Conservation (phyloP, 805 yeast genomes). For the Candida nemodendra region DNA sequence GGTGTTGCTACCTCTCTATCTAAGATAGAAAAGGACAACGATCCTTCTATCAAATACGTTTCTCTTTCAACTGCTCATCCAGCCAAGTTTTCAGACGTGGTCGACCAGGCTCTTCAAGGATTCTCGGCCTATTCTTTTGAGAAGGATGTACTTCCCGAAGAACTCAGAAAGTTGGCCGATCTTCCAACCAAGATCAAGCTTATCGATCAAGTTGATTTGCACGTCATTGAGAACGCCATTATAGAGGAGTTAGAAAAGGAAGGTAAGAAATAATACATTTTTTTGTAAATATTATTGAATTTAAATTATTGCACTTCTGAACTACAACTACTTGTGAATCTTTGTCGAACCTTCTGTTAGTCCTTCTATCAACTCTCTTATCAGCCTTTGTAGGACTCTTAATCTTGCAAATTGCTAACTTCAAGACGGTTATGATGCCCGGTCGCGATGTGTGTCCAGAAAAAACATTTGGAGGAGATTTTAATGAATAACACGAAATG, state of each 20-base stretch:
- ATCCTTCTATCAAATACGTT: constrained; percentile 47
- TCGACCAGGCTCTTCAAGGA: constrained; percentile 68
- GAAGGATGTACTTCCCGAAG: constrained; percentile 83
- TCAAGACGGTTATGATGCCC: no score
- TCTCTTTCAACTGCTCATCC: constrained; percentile 98
- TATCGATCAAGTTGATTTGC: constrained; percentile 70
- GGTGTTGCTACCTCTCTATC: constrained; percentile 81
- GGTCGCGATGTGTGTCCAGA: no score
- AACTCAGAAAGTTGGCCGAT: constrained; percentile 66
- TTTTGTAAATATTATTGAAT: no score
- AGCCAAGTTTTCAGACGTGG: constrained; percentile 97
- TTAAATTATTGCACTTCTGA: no score
- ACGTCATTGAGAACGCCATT: constrained; percentile 72
- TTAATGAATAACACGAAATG: no score
- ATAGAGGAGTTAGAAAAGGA: constrained; percentile 64
- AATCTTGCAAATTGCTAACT: no score
- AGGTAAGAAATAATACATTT: constrained; percentile 12
- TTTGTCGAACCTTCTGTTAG: no score
- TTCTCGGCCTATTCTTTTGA: constrained; percentile 81
- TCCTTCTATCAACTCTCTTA: no score
- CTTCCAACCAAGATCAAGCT: constrained; percentile 73
- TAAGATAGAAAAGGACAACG: constrained; percentile 46
- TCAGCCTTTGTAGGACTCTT: no score
- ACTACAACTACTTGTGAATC: no score
- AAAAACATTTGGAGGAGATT: no score